Evolutionary conservation across 768 basidiomycete genomes (phyloP).

Genomic region (Mycena crocata): DNA sequence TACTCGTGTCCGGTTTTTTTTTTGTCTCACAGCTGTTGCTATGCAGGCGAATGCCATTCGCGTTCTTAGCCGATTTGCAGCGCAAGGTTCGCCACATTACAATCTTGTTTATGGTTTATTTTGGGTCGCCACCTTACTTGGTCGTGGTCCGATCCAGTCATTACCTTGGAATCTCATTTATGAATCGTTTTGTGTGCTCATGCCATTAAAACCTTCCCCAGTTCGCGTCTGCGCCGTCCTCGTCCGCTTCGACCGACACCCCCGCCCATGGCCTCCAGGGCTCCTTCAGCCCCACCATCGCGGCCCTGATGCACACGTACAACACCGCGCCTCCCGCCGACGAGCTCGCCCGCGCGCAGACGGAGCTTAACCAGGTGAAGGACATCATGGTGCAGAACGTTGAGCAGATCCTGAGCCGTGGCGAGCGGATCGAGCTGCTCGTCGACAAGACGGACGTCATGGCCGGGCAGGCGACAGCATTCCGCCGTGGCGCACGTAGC

Average conservation of each 20-base stretch:
- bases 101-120: conserved; percentile 4
- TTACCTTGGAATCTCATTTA: background rate
- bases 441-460: conserved; percentile 98
- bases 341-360: conserved; percentile 90
- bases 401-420: conserved; percentile 93
- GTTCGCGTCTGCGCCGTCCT: conserved; percentile 74
- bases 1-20: background rate
- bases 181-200: background rate
- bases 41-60: conserved; percentile 89
- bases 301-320: conserved; percentile 86
- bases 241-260: conserved; percentile 65
- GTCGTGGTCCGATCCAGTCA: background rate
- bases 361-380: conserved; percentile 90
- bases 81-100: conserved; percentile 62
- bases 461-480: conserved; percentile 94
- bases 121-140: background rate
- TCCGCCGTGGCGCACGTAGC: conserved; percentile 88
- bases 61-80: conserved; percentile 90
- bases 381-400: conserved; percentile 99
- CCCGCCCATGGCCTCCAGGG: conserved; percentile 79
- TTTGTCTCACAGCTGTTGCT: conserved; percentile 10
- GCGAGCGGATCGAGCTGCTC: conserved; percentile 94
- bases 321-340: conserved; percentile 90
- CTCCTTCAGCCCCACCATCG: conserved; percentile 75
- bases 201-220: conserved; percentile 39